Evolutionary conservation across 495 filamentous ascomycete species (phyloP), one percentile per base, ranked within the genome.

Genomic region (Bacidia rubella): DNA sequence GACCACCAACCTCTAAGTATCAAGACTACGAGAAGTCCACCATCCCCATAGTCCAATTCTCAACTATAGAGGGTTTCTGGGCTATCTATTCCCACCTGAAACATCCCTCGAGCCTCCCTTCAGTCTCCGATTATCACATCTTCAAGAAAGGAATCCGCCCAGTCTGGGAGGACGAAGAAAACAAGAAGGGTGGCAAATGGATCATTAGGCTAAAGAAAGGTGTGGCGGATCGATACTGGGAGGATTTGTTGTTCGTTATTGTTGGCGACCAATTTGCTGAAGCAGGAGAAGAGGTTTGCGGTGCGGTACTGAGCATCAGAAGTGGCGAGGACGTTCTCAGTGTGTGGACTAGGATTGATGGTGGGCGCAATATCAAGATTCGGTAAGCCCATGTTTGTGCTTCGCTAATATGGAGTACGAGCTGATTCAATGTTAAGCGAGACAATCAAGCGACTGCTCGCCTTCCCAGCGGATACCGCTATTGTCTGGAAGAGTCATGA

Each of bases 21-120:
- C 89, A 90, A 65, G 92, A 98, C 67, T 98, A 97, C 63, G 92
- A 98, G 66, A 96, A 97, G 70, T 95, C 90, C 12, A 86, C 89
- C 41, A 82, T 90, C 59, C 77, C 87, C 15, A 78, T 97, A 59
- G 90, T 86, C 50, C 71, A 76, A 39, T 87, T 93, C 63, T 77
- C 79, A 25, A 85, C 87, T 9, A 88, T 77, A 46, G 88, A 97
- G 70, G 83, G 90, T 35, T 97, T 98, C 66, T 97, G 90, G 81
- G 71, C 77, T n/a, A 77, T 94, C 12, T 97, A 95, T 65, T 73
- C 78, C 22, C 90, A 97, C 65, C 74, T 98, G 47, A 94, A 93
- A 65, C 80, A 86, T 17, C 93, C 92, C 1, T 95, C 86, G 40
- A 70, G 77, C 12, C 73, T 98, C 46, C 92, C 92, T 10, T 82